phyloP scores from a whole-genome alignment of 139 green algal genomes.

The Chloropicon primus region DNA sequence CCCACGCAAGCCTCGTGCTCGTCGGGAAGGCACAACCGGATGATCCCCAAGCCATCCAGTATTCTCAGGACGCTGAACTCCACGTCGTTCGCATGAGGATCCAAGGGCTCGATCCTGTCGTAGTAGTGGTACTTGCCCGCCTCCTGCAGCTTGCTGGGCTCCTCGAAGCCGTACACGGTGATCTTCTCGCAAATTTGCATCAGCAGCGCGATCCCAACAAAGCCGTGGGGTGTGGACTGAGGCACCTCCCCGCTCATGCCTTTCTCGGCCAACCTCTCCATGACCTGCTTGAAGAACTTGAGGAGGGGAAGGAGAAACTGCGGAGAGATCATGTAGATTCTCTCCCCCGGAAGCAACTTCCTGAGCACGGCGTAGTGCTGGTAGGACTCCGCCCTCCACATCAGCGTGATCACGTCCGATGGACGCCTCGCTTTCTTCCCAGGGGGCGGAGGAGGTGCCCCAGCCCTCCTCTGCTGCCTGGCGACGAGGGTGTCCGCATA shows the following conservation, averaged over 20 bases:
- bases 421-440: not conserved
- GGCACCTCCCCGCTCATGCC: conserved; percentile 6
- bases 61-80: conserved; percentile 14
- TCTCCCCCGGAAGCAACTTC: not conserved
- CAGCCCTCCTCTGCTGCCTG: not conserved
- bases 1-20: conserved; percentile 5
- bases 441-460: not conserved
- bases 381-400: conserved; percentile 19
- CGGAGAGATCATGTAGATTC: conserved; percentile 8
- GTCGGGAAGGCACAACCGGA: conserved; percentile 13
- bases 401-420: conserved; percentile 1
- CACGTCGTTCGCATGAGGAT: conserved; percentile 12
- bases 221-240: conserved; percentile 13
- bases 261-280: conserved; percentile 9
- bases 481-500: conserved; percentile 1
- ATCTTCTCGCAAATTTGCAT: conserved; percentile 11
- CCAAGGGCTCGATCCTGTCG: conserved; percentile 10
- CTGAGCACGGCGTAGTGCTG: conserved; percentile 17
- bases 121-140: conserved; percentile 18
- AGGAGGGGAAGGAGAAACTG: conserved; percentile 17
- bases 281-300: conserved; percentile 14
- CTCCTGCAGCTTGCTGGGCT: conserved; percentile 1
- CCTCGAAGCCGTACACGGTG: conserved; percentile 17
- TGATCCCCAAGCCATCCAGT: conserved; percentile 9
- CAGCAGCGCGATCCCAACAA: conserved; percentile 17